These are phyloP conservation scores for Moesziomyces aphidis DNA, from an alignment of 1,284 basidiomycete genomes.

Conservation along the genomic window DNA sequence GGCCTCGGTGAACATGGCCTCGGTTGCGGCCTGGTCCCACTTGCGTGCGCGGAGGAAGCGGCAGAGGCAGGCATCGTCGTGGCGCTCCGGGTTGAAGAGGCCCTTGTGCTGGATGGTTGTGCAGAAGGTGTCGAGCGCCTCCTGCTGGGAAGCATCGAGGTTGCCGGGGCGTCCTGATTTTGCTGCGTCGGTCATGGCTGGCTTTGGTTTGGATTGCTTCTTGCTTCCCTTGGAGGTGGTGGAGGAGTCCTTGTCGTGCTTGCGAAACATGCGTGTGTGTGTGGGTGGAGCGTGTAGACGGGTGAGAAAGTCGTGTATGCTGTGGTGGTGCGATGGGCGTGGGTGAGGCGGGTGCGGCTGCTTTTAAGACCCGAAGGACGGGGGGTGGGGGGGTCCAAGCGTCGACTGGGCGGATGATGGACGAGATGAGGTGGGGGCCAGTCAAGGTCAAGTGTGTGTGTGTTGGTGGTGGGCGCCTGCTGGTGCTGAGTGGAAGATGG, in stretches of 20 bases:
- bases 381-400: too few species aligned
- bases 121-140: constrained; percentile 59
- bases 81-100: constrained; percentile 61
- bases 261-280: constrained; percentile 42
- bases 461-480: too few species aligned
- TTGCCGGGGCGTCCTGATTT: constrained; percentile 60
- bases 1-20: constrained; percentile 83
- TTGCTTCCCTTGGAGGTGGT: constrained; percentile 46
- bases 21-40: constrained; percentile 85
- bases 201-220: constrained; percentile 31
- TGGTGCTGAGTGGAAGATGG: too few species aligned
- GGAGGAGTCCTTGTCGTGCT: constrained; percentile 39
- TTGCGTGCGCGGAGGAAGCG: constrained; percentile 89
- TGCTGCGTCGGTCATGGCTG: constrained; percentile 38
- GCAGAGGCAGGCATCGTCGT: constrained; percentile 66
- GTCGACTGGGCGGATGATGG: too few species aligned
- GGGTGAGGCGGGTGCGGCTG: too few species aligned
- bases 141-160: constrained; percentile 60
- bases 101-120: constrained; percentile 59
- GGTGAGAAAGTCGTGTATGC: neutral
- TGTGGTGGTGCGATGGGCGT: neutral
- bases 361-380: too few species aligned
- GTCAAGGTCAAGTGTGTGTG: too few species aligned
- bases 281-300: neutral
- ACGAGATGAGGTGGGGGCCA: too few species aligned